Evolutionary conservation across 352 stramenopile species (phyloP), one percentile per base, ranked within the genome.

Genomic region (Aphanomyces cochlioides): DNA sequence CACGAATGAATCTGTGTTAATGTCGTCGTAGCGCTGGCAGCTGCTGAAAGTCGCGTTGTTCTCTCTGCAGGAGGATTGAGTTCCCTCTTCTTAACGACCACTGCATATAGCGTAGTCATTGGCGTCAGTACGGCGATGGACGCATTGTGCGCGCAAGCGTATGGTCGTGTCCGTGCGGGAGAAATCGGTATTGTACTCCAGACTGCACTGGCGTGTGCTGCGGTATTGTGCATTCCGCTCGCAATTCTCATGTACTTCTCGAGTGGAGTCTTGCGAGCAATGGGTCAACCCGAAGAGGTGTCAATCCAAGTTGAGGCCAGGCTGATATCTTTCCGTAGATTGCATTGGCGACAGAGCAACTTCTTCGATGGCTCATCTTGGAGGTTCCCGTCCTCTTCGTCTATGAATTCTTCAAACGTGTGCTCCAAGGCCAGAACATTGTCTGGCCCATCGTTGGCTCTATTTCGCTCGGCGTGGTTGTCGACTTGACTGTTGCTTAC

Each of bases 131-230:
- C 85, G 19, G 90, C 90, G 37, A 95, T 97, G 85, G 88, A 97
- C 72, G 96, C 90, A 43, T 78, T 97, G 6, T 96, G 87, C 40
- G 79, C 85, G 7, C 83, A 95, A 56, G 86, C 89, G 19, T 90
- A 89, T 61, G 87, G 89, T 43, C 87, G 88, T 19, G 87, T 86
- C 57, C 88, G 92, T 74, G 78, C 90, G 28, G 77, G 80, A 45
- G 85, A 94, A 67, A 89, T 96, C 73, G 88, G 89, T 12, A 79
- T 89, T 41, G 95, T 94, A 72, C 87, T 93, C 65, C 85, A 96
- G 72, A 96, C 88, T 2, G 87, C 87, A 0, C 48, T 90, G 13
- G 50, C 92, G 39, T 76, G 95, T 65, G 89, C 94, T 50, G 69
- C 69, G 7, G 73, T 84, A 5, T 77, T 82, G 17, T 92, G 90